Evolutionary conservation across 306 rosid species (phyloP), one percentile per base, ranked within the genome.

Genomic region (Parietaria judaica): DNA sequence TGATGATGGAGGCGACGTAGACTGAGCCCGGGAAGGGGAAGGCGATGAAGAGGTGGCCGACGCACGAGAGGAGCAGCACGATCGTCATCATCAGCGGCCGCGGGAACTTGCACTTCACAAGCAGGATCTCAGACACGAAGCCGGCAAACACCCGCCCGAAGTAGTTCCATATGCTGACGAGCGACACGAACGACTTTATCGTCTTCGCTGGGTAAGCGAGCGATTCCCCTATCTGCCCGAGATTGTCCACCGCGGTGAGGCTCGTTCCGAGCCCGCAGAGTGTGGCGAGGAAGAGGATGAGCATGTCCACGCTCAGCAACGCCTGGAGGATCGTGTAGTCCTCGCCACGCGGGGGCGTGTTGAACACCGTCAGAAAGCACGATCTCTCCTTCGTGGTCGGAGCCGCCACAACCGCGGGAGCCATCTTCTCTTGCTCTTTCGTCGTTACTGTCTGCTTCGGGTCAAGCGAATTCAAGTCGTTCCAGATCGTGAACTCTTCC

Each of bases 151-250:
- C 77, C 13, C 81, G 63, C 9, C 84, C 87, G 52, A 78, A 79
- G 72, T 69, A 82, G 72, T 82, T 82, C 84, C 87, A 82, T 14
- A 76, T 78, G 74, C 81, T 78, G 1, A 72, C 71, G 2, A 82
- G 63, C 4, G 87, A 78, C 5, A 76, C 78, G 48, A 82, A 78
- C 0, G 79, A 47, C 41, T 35, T 64, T 3, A 76, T 44, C 0
- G 83, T 68, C 2, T 37, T 58, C 0, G 61, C 11, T 15, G 74
- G 72, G 41, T 82, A 76, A 3, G 82, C 84, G 0, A 79, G 64
- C 0, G 82, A 74, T 53, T 82, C 84, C 1, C 87, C 87, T 17
- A 82, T 73, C 12, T 82, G 82, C 5, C 87, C 87, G 68, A 76
- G 62, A 35, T 78, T 79, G 60, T 82, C 81, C 0, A 78, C 77